These are phyloP conservation scores for Citrullus amarus DNA, from an alignment of 306 rosid species.

Conservation along the genomic window DNA sequence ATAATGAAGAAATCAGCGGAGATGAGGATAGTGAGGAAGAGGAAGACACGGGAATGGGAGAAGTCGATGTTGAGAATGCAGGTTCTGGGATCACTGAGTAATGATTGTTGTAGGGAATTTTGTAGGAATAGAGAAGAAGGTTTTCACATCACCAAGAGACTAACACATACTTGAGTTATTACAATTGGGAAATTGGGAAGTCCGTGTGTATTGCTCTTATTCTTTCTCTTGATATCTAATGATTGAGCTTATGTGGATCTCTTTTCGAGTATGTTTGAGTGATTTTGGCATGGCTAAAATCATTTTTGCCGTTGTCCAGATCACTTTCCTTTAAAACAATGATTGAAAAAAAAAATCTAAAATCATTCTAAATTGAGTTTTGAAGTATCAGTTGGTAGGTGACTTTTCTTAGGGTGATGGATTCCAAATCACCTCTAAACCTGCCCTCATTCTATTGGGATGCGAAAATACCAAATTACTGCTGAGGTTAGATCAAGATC, in stretches of 20 bases:
- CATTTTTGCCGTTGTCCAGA: too few relatives aligned
- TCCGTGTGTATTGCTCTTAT: background rate
- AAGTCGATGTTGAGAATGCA: slow-evolving; percentile 58
- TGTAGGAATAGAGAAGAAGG: background rate
- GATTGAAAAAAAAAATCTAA: too few relatives aligned
- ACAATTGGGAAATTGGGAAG: background rate
- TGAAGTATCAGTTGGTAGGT: too few relatives aligned
- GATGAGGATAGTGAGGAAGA: slow-evolving; percentile 92
- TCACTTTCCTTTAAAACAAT: too few relatives aligned
- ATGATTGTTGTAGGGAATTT: slow-evolving; percentile 10
- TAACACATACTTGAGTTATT: background rate
- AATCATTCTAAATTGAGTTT: too few relatives aligned
- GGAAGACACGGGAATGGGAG: slow-evolving; percentile 96
- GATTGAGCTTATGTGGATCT: background rate
- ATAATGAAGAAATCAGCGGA: slow-evolving; percentile 66
- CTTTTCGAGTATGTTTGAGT: background rate
- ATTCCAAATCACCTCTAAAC: too few relatives aligned
- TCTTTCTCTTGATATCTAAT: background rate
- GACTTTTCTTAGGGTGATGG: too few relatives aligned
- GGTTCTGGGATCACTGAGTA: slow-evolving; percentile 52
- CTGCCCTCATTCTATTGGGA: too few relatives aligned
- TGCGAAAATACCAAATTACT: background rate
- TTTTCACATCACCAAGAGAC: background rate
- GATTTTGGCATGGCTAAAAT: too few relatives aligned
- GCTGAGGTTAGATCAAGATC: background rate